Evolutionary conservation across 441 rosid genomes (phyloP), one percentile per base, ranked within the genome.

Genomic region (Bocquillonia castaneifolia): DNA sequence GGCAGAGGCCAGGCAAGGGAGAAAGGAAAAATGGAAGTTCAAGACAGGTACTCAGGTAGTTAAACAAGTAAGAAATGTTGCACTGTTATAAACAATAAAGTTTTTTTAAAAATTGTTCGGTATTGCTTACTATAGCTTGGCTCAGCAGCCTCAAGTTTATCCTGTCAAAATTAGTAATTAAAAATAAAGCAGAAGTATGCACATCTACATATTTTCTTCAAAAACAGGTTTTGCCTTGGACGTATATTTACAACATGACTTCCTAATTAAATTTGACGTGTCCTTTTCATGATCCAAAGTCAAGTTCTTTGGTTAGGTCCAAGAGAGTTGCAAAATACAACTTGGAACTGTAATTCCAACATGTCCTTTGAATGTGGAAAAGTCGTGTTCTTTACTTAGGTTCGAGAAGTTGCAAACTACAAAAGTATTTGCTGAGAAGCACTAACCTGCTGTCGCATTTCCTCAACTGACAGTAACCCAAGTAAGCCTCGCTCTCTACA

Each of bases 401-500:
- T 31, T 53, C 52, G 55, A 15, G 36, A 23, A 59, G 51, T 22
- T 18, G 17, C 15, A 25, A 29, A n/a, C 6, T 39, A 40, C 9
- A 48, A 9, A 66, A 1, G n/a, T 28, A 22, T 59, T 44, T 44
- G 29, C 4, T 51, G 26, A 47, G n/a, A 47, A 51, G 15, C 14
- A 68, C 68, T 20, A 55, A 89, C 99, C 93, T 93, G 96, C 63
- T 88, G 87, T 69, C 87, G 84, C 99, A 91, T 93, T 82, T 93
- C 96, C 59, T 89, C 97, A 67, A 88, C 96, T 48, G 97, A 89
- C 63, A 86, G 89, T 73, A 91, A 78, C 36, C 94, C 96, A 76
- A 93, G 95, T 77, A 93, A 76, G 66, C 99, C 99, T 76, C 99
- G 83, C 17, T 88, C 89, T 79, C 99, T 88, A 74, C 99, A 93